Evolutionary conservation across 805 yeast genomes (phyloP).

Genomic region (Yarrowia sp.): DNA sequence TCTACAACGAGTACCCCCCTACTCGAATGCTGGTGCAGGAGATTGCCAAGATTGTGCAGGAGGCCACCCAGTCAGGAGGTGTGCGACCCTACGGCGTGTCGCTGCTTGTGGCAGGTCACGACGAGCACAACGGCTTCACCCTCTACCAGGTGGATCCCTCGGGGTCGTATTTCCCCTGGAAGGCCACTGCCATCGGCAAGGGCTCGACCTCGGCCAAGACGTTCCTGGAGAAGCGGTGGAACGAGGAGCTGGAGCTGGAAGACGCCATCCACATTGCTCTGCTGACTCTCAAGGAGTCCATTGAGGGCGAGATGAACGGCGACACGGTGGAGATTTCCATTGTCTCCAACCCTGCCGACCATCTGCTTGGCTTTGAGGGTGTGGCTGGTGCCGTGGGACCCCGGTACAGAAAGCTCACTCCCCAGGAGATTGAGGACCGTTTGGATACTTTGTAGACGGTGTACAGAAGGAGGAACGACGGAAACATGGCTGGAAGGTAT

Average conservation of each 20-base stretch:
- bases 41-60: slow-evolving; percentile 96
- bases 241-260: slow-evolving; percentile 93
- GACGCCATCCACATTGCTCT: slow-evolving; percentile 98
- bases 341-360: slow-evolving; percentile 82
- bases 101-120: slow-evolving; percentile 90
- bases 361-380: slow-evolving; percentile 84
- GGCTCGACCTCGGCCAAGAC: slow-evolving; percentile 97
- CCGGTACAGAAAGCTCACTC: slow-evolving; percentile 78
- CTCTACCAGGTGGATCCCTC: slow-evolving; percentile 98
- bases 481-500: background rate
- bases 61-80: slow-evolving; percentile 98
- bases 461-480: too few relatives aligned
- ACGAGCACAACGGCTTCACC: slow-evolving; percentile 75
- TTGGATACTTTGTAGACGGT: slow-evolving; percentile 76
- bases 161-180: slow-evolving; percentile 98
- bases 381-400: slow-evolving; percentile 83
- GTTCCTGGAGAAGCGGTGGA: slow-evolving; percentile 97
- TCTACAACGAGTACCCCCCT: slow-evolving; percentile 97
- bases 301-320: slow-evolving; percentile 97
- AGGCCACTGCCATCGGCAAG: slow-evolving; percentile 98
- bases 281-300: slow-evolving; percentile 91
- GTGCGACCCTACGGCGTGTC: slow-evolving; percentile 99
- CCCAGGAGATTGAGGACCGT: slow-evolving; percentile 96
- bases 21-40: slow-evolving; percentile 92
- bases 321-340: slow-evolving; percentile 92